Conservation (phyloP, 257 asterid species). For the Penstemon barbatus region DNA sequence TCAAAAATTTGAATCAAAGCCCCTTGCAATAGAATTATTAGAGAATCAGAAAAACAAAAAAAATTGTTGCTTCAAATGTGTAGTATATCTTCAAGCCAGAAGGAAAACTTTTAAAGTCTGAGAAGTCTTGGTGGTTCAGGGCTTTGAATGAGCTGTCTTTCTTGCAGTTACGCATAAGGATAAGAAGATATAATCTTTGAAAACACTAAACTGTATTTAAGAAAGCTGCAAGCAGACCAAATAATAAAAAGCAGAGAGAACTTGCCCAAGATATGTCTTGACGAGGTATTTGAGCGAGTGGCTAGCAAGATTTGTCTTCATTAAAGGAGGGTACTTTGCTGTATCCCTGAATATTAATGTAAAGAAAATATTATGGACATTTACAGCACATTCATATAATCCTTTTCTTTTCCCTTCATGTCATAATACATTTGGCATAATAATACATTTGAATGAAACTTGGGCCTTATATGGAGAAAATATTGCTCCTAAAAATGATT, state of each 20-base stretch:
- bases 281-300: slow-evolving; percentile 58
- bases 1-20: neutral
- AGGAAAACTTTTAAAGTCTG: neutral
- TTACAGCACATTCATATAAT: neutral
- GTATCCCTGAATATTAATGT: slow-evolving; percentile 48
- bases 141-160: neutral
- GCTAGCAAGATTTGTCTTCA: slow-evolving; percentile 60
- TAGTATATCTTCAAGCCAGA: neutral
- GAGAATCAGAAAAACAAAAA: neutral
- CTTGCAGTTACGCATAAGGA: neutral
- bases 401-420: no score
- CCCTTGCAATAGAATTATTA: neutral
- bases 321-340: slow-evolving; percentile 53
- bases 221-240: neutral
- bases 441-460: no score
- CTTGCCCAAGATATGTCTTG: slow-evolving; percentile 61
- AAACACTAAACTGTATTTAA: neutral
- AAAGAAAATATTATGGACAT: slow-evolving; percentile 21
- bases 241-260: slow-evolving; percentile 11
- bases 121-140: neutral
- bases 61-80: neutral
- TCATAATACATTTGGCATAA: neutral
- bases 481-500: no score
- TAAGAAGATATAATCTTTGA: slow-evolving; percentile 9
- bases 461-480: no score